phyloP scores from a whole-genome alignment of 2,329 filamentous ascomycete species.

The Claviceps maximensis region DNA sequence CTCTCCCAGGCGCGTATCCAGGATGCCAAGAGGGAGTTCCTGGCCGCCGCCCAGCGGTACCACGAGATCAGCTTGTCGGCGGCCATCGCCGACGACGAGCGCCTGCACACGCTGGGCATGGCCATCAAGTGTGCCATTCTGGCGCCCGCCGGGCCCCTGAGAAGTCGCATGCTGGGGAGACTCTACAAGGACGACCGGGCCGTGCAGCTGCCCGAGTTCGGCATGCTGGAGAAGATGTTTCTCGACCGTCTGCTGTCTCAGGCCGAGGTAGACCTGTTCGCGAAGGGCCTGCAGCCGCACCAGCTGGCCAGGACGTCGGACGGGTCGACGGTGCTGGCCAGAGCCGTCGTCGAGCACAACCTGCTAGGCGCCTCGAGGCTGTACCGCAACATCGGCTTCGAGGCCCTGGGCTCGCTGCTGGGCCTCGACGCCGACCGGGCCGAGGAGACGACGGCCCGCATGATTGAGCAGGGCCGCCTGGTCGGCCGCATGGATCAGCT shows the following conservation, averaged over 20 bases:
- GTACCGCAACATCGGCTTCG: conserved; percentile 65
- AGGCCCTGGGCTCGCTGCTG: conserved; percentile 62
- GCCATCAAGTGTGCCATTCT: conserved; percentile 88
- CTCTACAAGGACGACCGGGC: conserved; percentile 91
- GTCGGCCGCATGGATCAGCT: conserved; percentile 91
- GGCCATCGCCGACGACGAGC: conserved; percentile 73
- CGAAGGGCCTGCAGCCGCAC: conserved; percentile 66
- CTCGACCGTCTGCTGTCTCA: conserved; percentile 71
- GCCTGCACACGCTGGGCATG: conserved; percentile 69
- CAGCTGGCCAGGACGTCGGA: conserved; percentile 84
- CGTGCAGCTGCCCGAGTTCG: conserved; percentile 60
- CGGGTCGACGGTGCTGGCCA: conserved; percentile 82
- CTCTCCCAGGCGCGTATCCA: conserved; percentile 87
- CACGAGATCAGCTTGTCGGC: conserved; percentile 70
- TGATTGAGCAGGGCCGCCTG: conserved; percentile 90
- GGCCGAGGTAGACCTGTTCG: conserved; percentile 77
- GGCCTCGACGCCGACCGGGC: conserved; percentile 69
- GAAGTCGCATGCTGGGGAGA: conserved; percentile 65
- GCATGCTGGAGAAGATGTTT: conserved; percentile 96
- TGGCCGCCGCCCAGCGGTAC: conserved; percentile 79
- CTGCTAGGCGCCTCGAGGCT: conserved; percentile 71
- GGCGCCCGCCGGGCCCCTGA: conserved; percentile 75
- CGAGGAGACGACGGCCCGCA: conserved; percentile 81
- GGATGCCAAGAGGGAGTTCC: conserved; percentile 79
- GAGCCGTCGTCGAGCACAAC: conserved; percentile 93